Percentiles rank a stretch among this genome's conserved stretches.
Conservation (phyloP, 2,329 filamentous ascomycete species). For the Aureobasidium subglaciale region DNA sequence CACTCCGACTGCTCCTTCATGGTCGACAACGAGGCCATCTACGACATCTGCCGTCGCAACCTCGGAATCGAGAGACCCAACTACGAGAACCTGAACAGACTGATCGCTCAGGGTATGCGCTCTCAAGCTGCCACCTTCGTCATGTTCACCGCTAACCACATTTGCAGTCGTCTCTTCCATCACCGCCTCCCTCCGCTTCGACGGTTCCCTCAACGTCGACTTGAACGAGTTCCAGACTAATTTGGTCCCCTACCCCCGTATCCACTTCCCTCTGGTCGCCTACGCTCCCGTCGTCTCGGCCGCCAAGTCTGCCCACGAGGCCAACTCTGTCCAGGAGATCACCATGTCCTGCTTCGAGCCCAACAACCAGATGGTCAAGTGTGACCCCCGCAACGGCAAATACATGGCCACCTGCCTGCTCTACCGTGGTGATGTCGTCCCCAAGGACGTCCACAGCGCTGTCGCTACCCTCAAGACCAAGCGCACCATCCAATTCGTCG, state of each 20-base stretch:
- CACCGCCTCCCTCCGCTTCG: constrained; percentile 95
- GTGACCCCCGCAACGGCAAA: constrained; percentile 96
- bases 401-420: constrained; percentile 99
- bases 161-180: constrained; percentile 86
- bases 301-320: constrained; percentile 92
- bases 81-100: constrained; percentile 97
- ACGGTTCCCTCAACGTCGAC: constrained; percentile 97
- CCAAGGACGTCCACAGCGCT: constrained; percentile 87
- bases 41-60: constrained; percentile 98
- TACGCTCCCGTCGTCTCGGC: constrained; percentile 93
- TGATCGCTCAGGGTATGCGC: constrained; percentile 82
- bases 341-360: constrained; percentile 99
- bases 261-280: constrained; percentile 97
- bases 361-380: constrained; percentile 99
- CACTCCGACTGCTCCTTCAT: constrained; percentile 99
- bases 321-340: constrained; percentile 97
- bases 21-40: constrained; percentile 99
- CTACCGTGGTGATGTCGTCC: constrained; percentile 97
- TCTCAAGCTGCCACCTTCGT: background rate
- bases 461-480: constrained; percentile 98
- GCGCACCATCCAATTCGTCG: constrained; percentile 97
- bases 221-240: constrained; percentile 99
- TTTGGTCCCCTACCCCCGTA: constrained; percentile 95
- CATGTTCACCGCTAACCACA: constrained; percentile 2
- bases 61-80: constrained; percentile 94